Evolutionary conservation across 495 filamentous ascomycete species (phyloP), one percentile per base, ranked within the genome.

Genomic region (Collariella sp.): DNA sequence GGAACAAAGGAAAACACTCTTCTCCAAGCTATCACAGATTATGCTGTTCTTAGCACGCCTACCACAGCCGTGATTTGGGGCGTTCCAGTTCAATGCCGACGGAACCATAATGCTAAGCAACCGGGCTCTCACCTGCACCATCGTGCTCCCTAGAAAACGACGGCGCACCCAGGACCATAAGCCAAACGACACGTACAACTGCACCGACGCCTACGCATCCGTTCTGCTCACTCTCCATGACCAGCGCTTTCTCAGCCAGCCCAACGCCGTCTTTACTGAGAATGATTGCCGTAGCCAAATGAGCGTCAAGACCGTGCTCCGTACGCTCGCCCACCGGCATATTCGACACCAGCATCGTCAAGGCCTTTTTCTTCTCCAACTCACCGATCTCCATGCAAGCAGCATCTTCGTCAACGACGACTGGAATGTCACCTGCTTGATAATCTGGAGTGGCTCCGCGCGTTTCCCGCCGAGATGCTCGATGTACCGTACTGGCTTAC

Each of bases 401-500:
- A 50, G 31, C 47, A 26, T 50, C 22, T 50, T 50, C 11, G 47
- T 50, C 1, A 35, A 50, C 35, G 47, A 40, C 47, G 47, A 50
- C 15, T 50, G 47, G 47, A 50, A 40, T 22, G 22, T 50, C 22
- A 50, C 47, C 0, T 39, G 34, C 7, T 5, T 50, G 6, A 24
- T 50, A 1, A 40, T 15, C 47, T 50, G 13, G 47, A 50, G 35
- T 50, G 34, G 47, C 15, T 50, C 22, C 19, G 13, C 22, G 22
- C 35, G 5, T 35, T 39, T 1, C 47, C 47, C 35, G 4, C 3
- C 3, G 47, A 50, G 34, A 50, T 40, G 47, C 35, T 50, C 22
- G 19, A 3, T 15, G 47, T 50, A 1, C 47, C 47, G 22, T 50
- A 40, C 35, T 50, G 47, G 47, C 35, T 50, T 11, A 50, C 35